Evolutionary conservation across 2,329 filamentous ascomycete species (phyloP).

Genomic region (Paecilomyces variotii): DNA sequence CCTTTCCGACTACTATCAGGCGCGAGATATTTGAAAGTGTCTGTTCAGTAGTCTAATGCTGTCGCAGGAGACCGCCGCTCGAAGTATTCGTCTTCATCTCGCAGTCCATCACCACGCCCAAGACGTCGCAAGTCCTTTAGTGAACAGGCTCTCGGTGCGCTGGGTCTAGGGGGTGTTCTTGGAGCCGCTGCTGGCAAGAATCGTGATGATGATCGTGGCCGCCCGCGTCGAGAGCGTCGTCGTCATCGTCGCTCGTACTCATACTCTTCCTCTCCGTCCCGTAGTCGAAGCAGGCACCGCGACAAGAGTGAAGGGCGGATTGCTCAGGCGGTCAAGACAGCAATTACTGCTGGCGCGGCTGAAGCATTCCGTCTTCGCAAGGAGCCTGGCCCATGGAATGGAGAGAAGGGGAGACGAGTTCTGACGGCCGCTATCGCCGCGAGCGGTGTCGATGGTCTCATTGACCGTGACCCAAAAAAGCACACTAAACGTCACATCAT

Average conservation of each 20-base stretch:
- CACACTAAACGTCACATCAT: conserved; percentile 72
- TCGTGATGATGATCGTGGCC: conserved; percentile 44
- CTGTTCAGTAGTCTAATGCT: not conserved
- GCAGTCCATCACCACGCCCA: conserved; percentile 31
- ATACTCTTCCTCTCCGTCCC: conserved; percentile 46
- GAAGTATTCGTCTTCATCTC: conserved; percentile 25
- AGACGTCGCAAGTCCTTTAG: conserved; percentile 40
- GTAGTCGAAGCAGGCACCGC: conserved; percentile 45
- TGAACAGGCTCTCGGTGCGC: conserved; percentile 44
- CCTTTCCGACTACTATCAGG: not conserved
- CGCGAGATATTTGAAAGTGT: not conserved
- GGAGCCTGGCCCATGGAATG: conserved; percentile 80
- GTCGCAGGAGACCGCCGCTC: conserved; percentile 21
- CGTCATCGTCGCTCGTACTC: conserved; percentile 33
- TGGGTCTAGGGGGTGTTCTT: conserved; percentile 48
- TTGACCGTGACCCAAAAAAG: conserved; percentile 60
- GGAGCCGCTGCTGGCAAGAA: conserved; percentile 43
- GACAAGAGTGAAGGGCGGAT: conserved; percentile 53
- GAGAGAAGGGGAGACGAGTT: conserved; percentile 84
- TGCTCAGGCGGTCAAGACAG: conserved; percentile 84
- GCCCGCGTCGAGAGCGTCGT: conserved; percentile 28
- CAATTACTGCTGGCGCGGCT: conserved; percentile 78
- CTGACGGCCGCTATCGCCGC: conserved; percentile 80
- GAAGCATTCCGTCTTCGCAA: conserved; percentile 89
- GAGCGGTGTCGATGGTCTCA: conserved; percentile 72